Evolutionary conservation across 352 stramenopile species (phyloP).

Genomic region (Phytophthora agathidicida): DNA sequence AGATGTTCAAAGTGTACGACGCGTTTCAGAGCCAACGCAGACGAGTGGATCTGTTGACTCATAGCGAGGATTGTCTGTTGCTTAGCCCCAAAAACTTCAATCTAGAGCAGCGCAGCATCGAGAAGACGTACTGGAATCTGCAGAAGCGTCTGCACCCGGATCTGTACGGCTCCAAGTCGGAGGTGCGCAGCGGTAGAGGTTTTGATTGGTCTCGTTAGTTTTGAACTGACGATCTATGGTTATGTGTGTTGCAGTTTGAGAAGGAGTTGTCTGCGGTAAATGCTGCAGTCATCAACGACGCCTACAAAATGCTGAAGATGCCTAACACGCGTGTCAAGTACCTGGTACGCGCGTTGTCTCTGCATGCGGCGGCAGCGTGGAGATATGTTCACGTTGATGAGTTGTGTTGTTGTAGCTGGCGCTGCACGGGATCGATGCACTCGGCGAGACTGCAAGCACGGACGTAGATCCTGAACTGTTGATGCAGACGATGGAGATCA

Average conservation of each 20-base stretch:
- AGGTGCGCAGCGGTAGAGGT: slow-evolving; percentile 52
- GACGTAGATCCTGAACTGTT: slow-evolving; percentile 74
- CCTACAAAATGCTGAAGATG: slow-evolving; percentile 90
- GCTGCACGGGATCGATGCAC: slow-evolving; percentile 82
- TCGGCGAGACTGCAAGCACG: slow-evolving; percentile 78
- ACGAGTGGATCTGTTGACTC: slow-evolving; percentile 7
- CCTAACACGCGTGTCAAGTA: slow-evolving; percentile 87
- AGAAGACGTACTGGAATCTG: slow-evolving; percentile 89
- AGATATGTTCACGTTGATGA: no score
- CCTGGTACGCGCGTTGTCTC: slow-evolving; percentile 49
- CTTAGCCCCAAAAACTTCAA: slow-evolving; percentile 81
- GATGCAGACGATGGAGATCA: slow-evolving; percentile 89
- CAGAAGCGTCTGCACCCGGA: slow-evolving; percentile 88
- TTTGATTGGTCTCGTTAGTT: not conserved
- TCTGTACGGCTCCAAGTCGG: slow-evolving; percentile 85
- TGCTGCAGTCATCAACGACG: slow-evolving; percentile 81
- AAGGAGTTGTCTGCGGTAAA: slow-evolving; percentile 82
- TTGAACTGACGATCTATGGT: not conserved
- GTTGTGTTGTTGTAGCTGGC: slow-evolving; percentile 48
- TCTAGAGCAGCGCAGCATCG: slow-evolving; percentile 79
- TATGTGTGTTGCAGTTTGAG: slow-evolving; percentile 60
- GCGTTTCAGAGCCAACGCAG: not conserved
- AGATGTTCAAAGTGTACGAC: slow-evolving; percentile 84
- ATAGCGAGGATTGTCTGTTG: slow-evolving; percentile 1
- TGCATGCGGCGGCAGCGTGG: no score